Evolutionary conservation across 352 stramenopile species (phyloP), one percentile per base, ranked within the genome.

Genomic region (Phytophthora sp.): DNA sequence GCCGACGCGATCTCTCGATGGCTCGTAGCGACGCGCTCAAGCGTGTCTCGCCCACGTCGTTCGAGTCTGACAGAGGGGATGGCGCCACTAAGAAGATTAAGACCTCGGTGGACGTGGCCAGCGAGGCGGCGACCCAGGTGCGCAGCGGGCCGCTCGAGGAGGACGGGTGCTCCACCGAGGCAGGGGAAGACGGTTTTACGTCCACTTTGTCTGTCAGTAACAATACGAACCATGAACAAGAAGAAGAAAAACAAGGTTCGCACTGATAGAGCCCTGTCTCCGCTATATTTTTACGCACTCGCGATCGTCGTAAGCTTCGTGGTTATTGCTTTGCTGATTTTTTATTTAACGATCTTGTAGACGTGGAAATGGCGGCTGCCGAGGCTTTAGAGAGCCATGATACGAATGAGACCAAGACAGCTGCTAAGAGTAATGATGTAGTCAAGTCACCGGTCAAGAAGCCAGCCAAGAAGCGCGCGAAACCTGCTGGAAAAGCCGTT

Each of bases 401-500:
- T 26, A 30, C 16, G 4, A 24, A 12, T 6, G 27, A 31, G 12
- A 46, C 2, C 12, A 33, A 24, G 4, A 21, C 4, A 29, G 4
- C 44, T 15, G 8, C 2, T 9, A 55, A 30, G 21, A 56, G 15
- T 2, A 56, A 50, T 24, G 33, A 9, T 36, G 33, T 27, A 35
- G 13, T 20, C 21, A 62, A 65, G 23, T 39, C 30, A 4, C 7
- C 38, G 1, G 12, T 42, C 12, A 71, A 69, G 52, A 77, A 75
- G 20, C 26, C 57, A 44, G 49, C 27, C 3, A 73, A 50, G 38
- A 79, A 82, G 60, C 71, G 74, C 13, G 46, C 57, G 31, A 77
- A 77, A 58, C 12, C 49, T 36, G 45, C 57, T 41, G 54, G 13
- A 29, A 73, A 70, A 60, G 58, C 41, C 51, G 42, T 39, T 21